Percentiles rank a stretch among this genome's conserved stretches.
Conservation (phyloP, 2,329 filamentous ascomycete species). For the Aspergillus fijiensis region DNA sequence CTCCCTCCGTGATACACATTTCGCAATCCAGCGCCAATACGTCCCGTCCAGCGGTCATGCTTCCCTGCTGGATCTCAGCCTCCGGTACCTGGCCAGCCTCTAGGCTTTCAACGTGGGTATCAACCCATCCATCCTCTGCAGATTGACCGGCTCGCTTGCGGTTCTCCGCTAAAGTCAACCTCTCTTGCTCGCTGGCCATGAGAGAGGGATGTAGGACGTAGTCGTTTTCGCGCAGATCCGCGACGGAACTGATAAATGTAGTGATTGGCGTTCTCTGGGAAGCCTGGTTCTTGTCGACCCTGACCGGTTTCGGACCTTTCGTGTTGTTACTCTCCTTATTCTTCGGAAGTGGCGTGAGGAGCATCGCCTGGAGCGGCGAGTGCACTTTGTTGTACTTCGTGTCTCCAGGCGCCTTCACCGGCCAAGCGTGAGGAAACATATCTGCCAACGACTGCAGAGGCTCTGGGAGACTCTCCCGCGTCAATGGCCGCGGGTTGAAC, state of each 20-base stretch:
- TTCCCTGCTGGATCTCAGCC: conserved; percentile 71
- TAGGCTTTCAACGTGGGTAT: conserved; percentile 67
- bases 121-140: conserved; percentile 71
- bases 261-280: conserved; percentile 80
- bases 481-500: conserved; percentile 37
- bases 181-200: conserved; percentile 59
- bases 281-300: conserved; percentile 65
- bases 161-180: conserved; percentile 52
- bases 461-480: conserved; percentile 40
- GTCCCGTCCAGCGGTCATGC: conserved; percentile 76
- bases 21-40: conserved; percentile 89
- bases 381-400: conserved; percentile 76
- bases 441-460: conserved; percentile 68
- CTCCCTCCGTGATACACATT: conserved; percentile 87
- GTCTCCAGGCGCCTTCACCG: conserved; percentile 82
- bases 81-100: conserved; percentile 69
- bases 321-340: conserved; percentile 65
- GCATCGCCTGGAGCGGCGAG: conserved; percentile 81
- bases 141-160: conserved; percentile 54
- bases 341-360: conserved; percentile 71
- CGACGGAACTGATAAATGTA: conserved; percentile 68
- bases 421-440: conserved; percentile 88
- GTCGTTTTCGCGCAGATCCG: conserved; percentile 78
- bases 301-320: conserved; percentile 59
- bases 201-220: conserved; percentile 80